Base-by-base conservation (phyloP, 1,284 basidiomycete species). In the Kalmanozyma brasiliensis region DNA sequence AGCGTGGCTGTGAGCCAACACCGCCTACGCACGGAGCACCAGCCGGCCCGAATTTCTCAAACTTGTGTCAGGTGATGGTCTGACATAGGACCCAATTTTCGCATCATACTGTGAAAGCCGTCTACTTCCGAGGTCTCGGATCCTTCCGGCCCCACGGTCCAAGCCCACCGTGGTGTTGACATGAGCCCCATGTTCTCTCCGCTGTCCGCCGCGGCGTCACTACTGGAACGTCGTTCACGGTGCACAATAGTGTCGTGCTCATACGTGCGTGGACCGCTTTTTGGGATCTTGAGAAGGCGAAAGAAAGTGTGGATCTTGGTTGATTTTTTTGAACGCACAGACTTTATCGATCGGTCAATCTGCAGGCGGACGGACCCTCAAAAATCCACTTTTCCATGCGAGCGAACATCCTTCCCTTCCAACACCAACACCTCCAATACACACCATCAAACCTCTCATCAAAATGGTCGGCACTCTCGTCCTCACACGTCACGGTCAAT, bases 401-500 rank as follows among this genome's bases (percentile, higher is more conserved):
- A 29, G 26, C 26, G 26, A 29, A 11, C 11, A 11, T 29, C 11
- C 7, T 11, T 29, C 11, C 16, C 24, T 17, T 45, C 9, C 38
- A 23, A 22, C 23, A 8, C 4, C 33, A 26, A 2, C 23, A 37
- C 23, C 19, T 23, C 10, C 1, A 4, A 5, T 22, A 30, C 38
- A 17, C n/a, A n/a, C n/a, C n/a, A n/a, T n/a, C n/a, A n/a, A n/a
- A n/a, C n/a, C n/a, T n/a, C 34, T 13, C 11, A 20, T 9, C 4
- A 64, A 62, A 65, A 71, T 71, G 68, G 68, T 71, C 30, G 68
- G 80, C 41, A 79, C 78, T 53, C 79, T 82, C 47, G 78, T 82
- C 20, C 75, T 82, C 46, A 81, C 80, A 35, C 79, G 80, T 55
- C 80, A 82, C 72, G 80, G 80, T 36, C 79, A 82, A 62, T 81